These are phyloP conservation scores for Umbelopsis sp. DNA, from an alignment of 371 early-diverging fungal genomes.

Conservation along the genomic window DNA sequence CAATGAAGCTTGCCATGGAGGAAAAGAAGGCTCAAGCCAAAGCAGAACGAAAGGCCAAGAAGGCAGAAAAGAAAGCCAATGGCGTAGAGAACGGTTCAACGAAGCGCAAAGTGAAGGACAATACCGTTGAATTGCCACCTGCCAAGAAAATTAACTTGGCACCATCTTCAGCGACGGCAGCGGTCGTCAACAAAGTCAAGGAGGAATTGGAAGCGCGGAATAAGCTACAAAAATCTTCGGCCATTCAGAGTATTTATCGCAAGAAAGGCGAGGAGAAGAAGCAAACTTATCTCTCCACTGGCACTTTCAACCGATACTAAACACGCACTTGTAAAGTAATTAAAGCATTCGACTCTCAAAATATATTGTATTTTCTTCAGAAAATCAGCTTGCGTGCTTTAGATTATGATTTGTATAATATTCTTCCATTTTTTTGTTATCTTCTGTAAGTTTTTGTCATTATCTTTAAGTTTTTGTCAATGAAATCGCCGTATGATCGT, in stretches of 20 bases:
- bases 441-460: too few relatives aligned
- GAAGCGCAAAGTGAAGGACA: conserved; percentile 30
- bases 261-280: conserved; percentile 45
- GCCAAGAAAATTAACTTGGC: conserved; percentile 26
- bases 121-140: conserved; percentile 15
- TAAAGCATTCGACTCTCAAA: neutral
- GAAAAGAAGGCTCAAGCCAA: conserved; percentile 63
- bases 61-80: conserved; percentile 34
- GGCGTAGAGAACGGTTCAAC: conserved; percentile 27
- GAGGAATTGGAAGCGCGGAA: conserved; percentile 50
- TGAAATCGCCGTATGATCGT: neutral
- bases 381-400: too few relatives aligned
- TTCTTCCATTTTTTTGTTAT: too few relatives aligned
- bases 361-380: too few relatives aligned
- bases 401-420: too few relatives aligned
- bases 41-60: conserved; percentile 59
- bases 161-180: conserved; percentile 49
- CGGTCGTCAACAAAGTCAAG: conserved; percentile 57
- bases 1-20: conserved; percentile 55
- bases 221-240: conserved; percentile 49
- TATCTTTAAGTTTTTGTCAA: too few relatives aligned
- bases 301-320: conserved; percentile 71
- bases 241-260: conserved; percentile 62
- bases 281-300: conserved; percentile 66
- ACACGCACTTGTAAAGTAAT: neutral